phyloP scores from a whole-genome alignment of 2,329 filamentous ascomycete species.

The Corinectria fuckeliana region DNA sequence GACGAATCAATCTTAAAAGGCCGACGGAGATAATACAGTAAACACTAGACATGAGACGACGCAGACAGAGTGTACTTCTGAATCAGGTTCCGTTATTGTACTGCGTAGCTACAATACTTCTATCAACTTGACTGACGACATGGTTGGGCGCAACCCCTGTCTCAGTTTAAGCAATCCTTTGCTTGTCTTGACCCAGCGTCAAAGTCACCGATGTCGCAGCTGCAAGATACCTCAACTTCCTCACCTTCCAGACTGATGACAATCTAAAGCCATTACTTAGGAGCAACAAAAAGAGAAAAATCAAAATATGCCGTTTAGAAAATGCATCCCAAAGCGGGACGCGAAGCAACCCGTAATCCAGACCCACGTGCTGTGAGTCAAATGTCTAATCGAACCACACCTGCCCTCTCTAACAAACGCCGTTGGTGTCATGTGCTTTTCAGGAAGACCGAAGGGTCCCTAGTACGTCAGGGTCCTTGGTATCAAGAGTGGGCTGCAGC shows the following conservation, averaged over 20 bases:
- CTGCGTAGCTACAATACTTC: conserved; percentile 10
- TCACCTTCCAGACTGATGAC: conserved; percentile 21
- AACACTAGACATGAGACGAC: neutral
- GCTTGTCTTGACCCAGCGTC: conserved; percentile 10
- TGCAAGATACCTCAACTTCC: conserved; percentile 16
- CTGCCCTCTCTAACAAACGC: conserved; percentile 40
- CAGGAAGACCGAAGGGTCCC: conserved; percentile 19
- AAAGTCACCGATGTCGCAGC: conserved; percentile 9
- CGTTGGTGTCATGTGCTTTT: conserved; percentile 40
- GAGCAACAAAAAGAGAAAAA: conserved; percentile 30
- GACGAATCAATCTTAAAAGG: neutral
- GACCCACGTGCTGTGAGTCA: conserved; percentile 33
- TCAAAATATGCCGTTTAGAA: conserved; percentile 19
- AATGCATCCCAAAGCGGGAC: conserved; percentile 30
- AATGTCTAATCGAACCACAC: conserved; percentile 39
- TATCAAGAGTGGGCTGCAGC: conserved; percentile 20
- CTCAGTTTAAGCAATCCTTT: conserved; percentile 11
- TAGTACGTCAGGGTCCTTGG: conserved; percentile 21
- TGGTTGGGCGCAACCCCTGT: neutral
- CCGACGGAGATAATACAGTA: neutral
- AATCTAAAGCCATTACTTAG: conserved; percentile 41
- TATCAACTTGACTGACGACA: conserved; percentile 10
- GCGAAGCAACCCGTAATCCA: conserved; percentile 36
- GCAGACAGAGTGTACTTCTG: neutral
- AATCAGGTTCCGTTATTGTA: conserved; percentile 10